Evolutionary conservation across 306 rosid genomes (phyloP), one percentile per base, ranked within the genome.

Genomic region (Rubus idaeus): DNA sequence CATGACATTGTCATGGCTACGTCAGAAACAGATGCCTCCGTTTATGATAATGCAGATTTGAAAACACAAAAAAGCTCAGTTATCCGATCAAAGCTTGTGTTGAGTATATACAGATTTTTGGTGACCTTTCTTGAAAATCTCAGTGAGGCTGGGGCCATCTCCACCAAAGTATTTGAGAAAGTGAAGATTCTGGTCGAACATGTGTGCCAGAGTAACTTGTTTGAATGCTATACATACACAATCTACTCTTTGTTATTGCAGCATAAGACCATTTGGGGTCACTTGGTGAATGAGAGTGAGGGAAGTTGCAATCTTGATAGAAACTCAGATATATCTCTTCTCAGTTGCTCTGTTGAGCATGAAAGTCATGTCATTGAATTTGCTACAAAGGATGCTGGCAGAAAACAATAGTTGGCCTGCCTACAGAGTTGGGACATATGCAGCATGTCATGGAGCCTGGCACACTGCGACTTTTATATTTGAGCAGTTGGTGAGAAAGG

Each of bases 371-470:
- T 78, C 2, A 50, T 83, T 2, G 75, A 83, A 45, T 51, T 53
- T 78, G 80, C 88, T 61, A 84, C n/a, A 80, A 39, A 86, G 51
- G 74, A 45, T 85, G 62, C 66, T 85, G 80, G 57, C 81, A 26
- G 81, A 80, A 67, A 75, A 75, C 44, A 71, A 77, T 39, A 63
- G 78, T 53, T 89, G 93, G 93, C 63, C 81, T 74, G 87, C 87
- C 50, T 89, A 89, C 70, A 87, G 70, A 79, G 78, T 78, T 13
- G 89, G 89, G 78, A 74, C 45, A 35, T 71, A 78, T 75, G 86
- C 88, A 46, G 86, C 83, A 47, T 75, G 91, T 81, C 87, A 88
- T 61, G 94, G 94, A 42, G 79, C 85, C 50, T 83, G 91, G 90
- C 67, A 61, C 61, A 53, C 84, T 8, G 86, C 90, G 5, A 35